These are phyloP conservation scores for Skeletonema costatum DNA, from an alignment of 108 stramenopile species.

Conservation along the genomic window DNA sequence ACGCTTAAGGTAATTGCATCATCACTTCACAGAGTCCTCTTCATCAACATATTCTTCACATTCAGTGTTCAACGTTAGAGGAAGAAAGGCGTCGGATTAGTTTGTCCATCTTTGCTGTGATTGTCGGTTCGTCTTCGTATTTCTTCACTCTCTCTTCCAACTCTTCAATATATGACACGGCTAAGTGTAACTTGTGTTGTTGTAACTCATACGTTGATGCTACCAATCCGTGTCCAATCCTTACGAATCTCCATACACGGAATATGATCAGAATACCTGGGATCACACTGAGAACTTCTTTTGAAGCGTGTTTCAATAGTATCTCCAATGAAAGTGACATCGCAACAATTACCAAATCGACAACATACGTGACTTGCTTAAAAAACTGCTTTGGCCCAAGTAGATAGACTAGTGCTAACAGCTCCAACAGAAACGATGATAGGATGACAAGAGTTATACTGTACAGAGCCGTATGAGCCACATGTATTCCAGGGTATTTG, in stretches of 20 bases:
- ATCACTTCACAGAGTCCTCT: too few species aligned
- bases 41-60: too few species aligned
- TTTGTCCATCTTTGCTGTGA: neutral
- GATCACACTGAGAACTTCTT: neutral
- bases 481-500: slow-evolving; percentile 27
- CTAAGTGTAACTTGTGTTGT: slow-evolving; percentile 23
- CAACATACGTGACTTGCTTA: slow-evolving; percentile 13
- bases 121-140: slow-evolving; percentile 8
- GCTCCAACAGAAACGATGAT: slow-evolving; percentile 23
- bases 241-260: slow-evolving; percentile 46
- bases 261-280: slow-evolving; percentile 34
- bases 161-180: slow-evolving; percentile 20
- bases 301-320: slow-evolving; percentile 5
- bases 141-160: slow-evolving; percentile 25
- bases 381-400: slow-evolving; percentile 28
- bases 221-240: slow-evolving; percentile 45
- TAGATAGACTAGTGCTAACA: slow-evolving; percentile 17
- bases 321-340: slow-evolving; percentile 31
- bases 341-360: slow-evolving; percentile 39
- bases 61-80: too few species aligned
- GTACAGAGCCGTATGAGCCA: slow-evolving; percentile 21
- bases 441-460: slow-evolving; percentile 19
- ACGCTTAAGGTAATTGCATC: too few species aligned
- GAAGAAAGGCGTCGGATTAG: neutral
- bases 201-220: slow-evolving; percentile 30